Evolutionary conservation across 805 yeast genomes (phyloP), one percentile per base, ranked within the genome.

Genomic region (Saturnispora silvae): DNA sequence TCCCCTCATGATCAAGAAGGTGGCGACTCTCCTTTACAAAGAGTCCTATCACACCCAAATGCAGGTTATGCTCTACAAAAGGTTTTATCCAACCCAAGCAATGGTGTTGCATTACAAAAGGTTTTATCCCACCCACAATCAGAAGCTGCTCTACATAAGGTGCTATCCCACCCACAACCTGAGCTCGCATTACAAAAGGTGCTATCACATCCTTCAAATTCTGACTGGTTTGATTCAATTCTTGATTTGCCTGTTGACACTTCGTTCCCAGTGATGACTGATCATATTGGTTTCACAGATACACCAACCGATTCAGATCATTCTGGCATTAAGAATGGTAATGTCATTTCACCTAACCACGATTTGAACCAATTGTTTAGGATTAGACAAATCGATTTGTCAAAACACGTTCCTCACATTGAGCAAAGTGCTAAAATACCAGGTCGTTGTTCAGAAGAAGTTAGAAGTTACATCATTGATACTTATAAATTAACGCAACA

Each of bases 171-270:
- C 37, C 47, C 47, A 6, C 42, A 44, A 22, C 47, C 47, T 2
- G 38, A 39, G 22, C 10, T 28, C 1, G 45, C 41, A 9, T 20
- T 44, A 14, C 40, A 35, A 34, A 37, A 31, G 25, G 46, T 33
- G 15, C 32, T 40, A 29, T 28, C 41, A 4, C 45, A 37, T 38
- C 40, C 43, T 8, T 34, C 45, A 9, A 36, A 38, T 30, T 72
- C 70, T 20, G 78, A 74, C 41, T 79, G 89, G 87, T 59, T 81
- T 13, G 67, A 74, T 23, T 85, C 79, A 44, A 78, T 81, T 46
- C 72, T 81, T 34, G 74, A 66, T 38, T 72, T 82, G 1, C 82
- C 85, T 5, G 67, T 71, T 44, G 81, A 77, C 33, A 65, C 69
- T 23, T 70, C 73, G 38, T 71, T 78, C 39, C 77, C 64, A 34